Evolutionary conservation across 352 stramenopile species (phyloP).

Genomic region (Phytophthora fragariaefolia): DNA sequence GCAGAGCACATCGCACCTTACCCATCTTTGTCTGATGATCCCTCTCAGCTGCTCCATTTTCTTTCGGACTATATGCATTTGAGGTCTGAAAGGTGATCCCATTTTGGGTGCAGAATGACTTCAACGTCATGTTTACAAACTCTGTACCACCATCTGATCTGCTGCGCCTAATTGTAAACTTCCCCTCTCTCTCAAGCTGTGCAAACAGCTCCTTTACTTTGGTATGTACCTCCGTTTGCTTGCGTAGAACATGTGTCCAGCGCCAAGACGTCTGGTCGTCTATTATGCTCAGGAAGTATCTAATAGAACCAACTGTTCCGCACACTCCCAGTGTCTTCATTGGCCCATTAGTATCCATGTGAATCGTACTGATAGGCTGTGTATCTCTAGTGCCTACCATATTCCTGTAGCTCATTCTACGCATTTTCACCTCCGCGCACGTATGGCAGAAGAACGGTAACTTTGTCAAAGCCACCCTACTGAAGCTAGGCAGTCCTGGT

Average conservation of each 20-base stretch:
- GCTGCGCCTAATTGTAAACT: not conserved
- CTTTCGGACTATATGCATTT: conserved; percentile 2
- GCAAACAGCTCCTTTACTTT: too few species aligned
- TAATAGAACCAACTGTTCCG: too few species aligned
- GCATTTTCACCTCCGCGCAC: not conserved
- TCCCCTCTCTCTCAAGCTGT: not conserved
- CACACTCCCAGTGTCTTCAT: too few species aligned
- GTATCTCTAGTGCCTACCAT: too few species aligned
- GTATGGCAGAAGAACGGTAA: not conserved
- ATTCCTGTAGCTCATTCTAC: conserved; percentile 4
- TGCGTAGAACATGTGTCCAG: too few species aligned
- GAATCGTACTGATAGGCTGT: too few species aligned
- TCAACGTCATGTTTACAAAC: conserved; percentile 4
- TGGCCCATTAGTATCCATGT: too few species aligned
- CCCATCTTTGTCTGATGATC: conserved; percentile 2
- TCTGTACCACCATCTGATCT: conserved; percentile 2
- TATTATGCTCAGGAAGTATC: too few species aligned
- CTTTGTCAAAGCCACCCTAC: not conserved
- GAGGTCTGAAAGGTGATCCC: conserved; percentile 2
- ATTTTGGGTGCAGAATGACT: too few species aligned
- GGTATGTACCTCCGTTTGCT: too few species aligned
- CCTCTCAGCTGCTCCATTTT: conserved; percentile 4
- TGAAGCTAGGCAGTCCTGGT: not conserved
- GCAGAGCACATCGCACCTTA: too few species aligned
- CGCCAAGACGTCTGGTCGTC: too few species aligned